Evolutionary conservation across 805 yeast genomes (phyloP), one percentile per base, ranked within the genome.

Genomic region (Saccharomycopsis selenospora): DNA sequence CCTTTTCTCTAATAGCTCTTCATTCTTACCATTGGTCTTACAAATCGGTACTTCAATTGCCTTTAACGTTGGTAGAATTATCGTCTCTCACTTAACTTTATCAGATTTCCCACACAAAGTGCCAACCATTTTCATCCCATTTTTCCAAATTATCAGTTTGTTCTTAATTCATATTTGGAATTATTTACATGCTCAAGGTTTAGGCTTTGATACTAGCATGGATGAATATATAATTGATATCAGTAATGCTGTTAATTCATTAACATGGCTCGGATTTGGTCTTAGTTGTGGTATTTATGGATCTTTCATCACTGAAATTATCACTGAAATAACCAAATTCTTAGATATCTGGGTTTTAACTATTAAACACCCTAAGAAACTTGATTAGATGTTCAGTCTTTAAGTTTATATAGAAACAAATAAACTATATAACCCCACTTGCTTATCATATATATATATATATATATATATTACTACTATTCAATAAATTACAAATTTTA

Each of bases 21-120:
- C 50, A 10, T 69, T 69, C 36, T 61, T 86, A 40, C 84, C 95
- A 28, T 72, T 83, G 55, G 67, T 81, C 20, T 60, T 84, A 42
- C 76, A 90, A 25, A 79, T 85, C 58, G 95, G 95, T 1, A 71
- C 83, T 45, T 75, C 85, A 1, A 66, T 84, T 56, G 96, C 98
- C 0, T 83, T 85, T 59, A 71, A 79, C 3, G 97, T 91, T n/a
- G 97, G 97, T 3, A 77, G 93, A 61, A 87, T 90, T 54, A 90
- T 90, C 59, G 71, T 83, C 49, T 90, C 87, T 2, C 98, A 90
- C 63, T 76, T 91, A 56, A 86, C 96, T 0, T 67, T 75, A 45
- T 95, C 85, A 63, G 66, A 69, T 11, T 89, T 85, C 71, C 97
- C 98, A 43, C 66, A 70, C 61, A 58, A 75, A 55, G 85, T 87